phyloP scores from a whole-genome alignment of 768 basidiomycete genomes.

The Lactarius tabidus region DNA sequence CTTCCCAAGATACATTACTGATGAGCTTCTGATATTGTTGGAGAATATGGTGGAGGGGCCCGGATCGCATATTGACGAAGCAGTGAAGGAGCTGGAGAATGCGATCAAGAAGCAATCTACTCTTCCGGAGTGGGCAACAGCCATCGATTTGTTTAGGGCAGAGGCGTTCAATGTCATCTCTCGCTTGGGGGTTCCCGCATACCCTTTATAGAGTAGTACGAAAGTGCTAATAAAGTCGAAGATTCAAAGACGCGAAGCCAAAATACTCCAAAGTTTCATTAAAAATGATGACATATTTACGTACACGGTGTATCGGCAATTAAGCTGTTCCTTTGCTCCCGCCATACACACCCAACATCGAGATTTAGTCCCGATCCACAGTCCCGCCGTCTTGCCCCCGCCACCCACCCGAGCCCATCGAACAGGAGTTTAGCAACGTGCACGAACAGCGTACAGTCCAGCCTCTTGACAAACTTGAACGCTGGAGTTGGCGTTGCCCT shows the following conservation, averaged over 20 bases:
- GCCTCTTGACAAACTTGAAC: slow-evolving; percentile 45
- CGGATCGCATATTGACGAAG: not conserved
- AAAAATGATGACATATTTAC: too few relatives aligned
- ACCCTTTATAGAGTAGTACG: too few relatives aligned
- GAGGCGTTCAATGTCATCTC: not conserved
- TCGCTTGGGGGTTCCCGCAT: too few relatives aligned
- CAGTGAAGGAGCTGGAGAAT: not conserved
- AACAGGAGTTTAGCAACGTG: slow-evolving; percentile 51
- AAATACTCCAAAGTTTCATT: too few relatives aligned
- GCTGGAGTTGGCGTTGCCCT: not conserved
- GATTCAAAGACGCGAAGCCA: too few relatives aligned
- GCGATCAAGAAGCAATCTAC: too few relatives aligned
- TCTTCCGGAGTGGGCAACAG: not conserved
- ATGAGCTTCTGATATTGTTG: not conserved
- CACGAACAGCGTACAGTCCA: slow-evolving; percentile 62
- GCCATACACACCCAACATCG: too few relatives aligned
- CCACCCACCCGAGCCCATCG: slow-evolving; percentile 27
- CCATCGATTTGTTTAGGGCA: not conserved
- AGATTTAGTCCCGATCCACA: not conserved
- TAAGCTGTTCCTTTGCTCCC: too few relatives aligned
- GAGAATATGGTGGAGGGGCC: not conserved
- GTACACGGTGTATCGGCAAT: too few relatives aligned
- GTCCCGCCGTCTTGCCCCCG: not conserved
- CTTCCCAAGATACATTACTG: too few relatives aligned
- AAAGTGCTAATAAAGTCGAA: too few relatives aligned